Base-by-base conservation (phyloP, 2,329 filamentous ascomycete genomes). In the Zalaria sp. region DNA sequence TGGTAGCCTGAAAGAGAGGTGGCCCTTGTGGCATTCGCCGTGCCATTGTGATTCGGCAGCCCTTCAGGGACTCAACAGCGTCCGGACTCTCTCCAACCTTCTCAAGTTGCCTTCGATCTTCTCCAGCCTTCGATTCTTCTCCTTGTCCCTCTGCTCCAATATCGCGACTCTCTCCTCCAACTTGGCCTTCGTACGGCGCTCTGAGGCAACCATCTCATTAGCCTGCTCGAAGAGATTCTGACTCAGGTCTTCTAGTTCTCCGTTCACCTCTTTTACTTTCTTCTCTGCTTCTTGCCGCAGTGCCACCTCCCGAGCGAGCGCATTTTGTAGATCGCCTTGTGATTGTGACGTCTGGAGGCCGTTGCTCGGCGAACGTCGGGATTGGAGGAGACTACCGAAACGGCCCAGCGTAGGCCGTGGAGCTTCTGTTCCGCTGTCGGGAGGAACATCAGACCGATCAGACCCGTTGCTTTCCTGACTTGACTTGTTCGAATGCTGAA, bases 161-260 rank as follows among this genome's bases (percentile, higher is more conserved):
- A 78, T 67, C 44, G 67, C 72, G 5, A 91, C 72, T 34, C 81
- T 66, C 57, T 81, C 77, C 62, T 87, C 81, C 25, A 91, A 68
- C 53, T 71, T 74, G 4, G 81, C 81, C 44, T 82, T 66, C 29
- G 80, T 81, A 43, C 76, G 72, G 35, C 84, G 67, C 66, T 91
- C 84, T 11, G 72, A 68, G 1, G 83, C 81, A 10, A 88, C 83
- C 83, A 88, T 88, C 61, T 85, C 76, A 56, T 88, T 88, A 39
- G 83, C 83, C 64, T 86, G 79, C 63, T 83, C 77, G 57, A 88
- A 88, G 40, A 88, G 64, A 40, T 72, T 72, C 25, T 74, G 79
- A 53, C 73, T 82, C 45, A 88, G 66, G 60, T 88, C 83, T 60
- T 88, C 83, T 25, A 88, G 70, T 64, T 88, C 83, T n/a, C 65